Evolutionary conservation across 306 rosid species (phyloP).

Genomic region (Prunus mume): DNA sequence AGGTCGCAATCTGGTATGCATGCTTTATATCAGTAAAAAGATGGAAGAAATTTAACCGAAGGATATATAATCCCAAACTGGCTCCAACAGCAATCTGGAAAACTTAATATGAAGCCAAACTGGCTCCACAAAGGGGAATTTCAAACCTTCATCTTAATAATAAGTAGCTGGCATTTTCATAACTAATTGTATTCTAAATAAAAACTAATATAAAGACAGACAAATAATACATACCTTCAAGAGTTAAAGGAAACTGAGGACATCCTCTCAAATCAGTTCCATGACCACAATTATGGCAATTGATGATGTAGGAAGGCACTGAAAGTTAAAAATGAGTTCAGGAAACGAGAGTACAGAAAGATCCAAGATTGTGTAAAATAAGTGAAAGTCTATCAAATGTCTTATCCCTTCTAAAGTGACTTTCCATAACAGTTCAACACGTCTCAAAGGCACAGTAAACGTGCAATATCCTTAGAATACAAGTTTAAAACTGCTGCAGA

Average conservation of each 20-base stretch:
- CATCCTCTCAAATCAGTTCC: constrained; percentile 93
- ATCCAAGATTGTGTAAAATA: not conserved
- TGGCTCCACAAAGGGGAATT: not conserved
- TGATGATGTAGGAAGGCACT: constrained; percentile 83
- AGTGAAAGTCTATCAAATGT: not conserved
- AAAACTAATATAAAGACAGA: not conserved
- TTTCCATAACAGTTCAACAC: not conserved
- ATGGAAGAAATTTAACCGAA: not conserved
- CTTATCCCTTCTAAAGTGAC: not conserved
- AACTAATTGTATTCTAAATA: not conserved
- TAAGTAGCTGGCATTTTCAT: no score
- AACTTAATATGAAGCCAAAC: not conserved
- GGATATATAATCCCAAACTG: not conserved
- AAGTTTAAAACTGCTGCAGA: not conserved
- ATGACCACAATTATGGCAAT: constrained; percentile 89
- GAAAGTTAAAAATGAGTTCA: constrained; percentile 28
- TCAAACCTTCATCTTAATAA: not conserved
- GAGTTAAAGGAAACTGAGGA: constrained; percentile 70
- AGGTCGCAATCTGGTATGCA: not conserved
- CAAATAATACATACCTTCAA: constrained; percentile 60
- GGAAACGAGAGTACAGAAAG: not conserved
- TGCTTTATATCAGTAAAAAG: not conserved
- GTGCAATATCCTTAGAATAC: not conserved
- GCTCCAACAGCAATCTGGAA: not conserved
- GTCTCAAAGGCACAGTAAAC: not conserved